Evolutionary conservation across 2,329 filamentous ascomycete species (phyloP), one percentile per base, ranked within the genome.

Genomic region (Penicillium oxalicum): DNA sequence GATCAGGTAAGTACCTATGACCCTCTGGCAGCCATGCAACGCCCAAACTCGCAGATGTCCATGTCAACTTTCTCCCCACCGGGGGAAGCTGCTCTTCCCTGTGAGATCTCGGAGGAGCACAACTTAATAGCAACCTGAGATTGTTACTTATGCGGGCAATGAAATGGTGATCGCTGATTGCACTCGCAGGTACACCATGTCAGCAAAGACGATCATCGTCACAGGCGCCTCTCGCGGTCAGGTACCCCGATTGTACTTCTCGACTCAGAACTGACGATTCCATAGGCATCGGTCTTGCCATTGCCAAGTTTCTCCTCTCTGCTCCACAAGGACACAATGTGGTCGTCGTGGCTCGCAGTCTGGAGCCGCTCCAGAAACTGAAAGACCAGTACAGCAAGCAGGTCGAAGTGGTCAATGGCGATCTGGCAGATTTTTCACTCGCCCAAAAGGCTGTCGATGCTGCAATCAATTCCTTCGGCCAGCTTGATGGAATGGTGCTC

Each of bases 401-500:
- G 48, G 79, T 84, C 28, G 74, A 77, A 42, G 71, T 80, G 2
- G 65, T 83, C 11, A 70, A 75, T 2, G 81, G 79, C n/a, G 81
- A 86, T 53, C 66, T 82, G 9, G 65, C 74, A 0, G 77, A 83
- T 55, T 63, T 75, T 26, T 70, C 66, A 0, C 63, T 86, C 27
- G 79, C 81, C 4, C 68, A 77, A 1, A 79, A 79, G 62, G 79
- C 86, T 4, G 80, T 88, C 4, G 74, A 84, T 3, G 70, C 83
- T 1, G 86, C 90, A 0, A 62, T 86, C 9, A 71, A 78, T 27
- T 72, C 79, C 0, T 97, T 88, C 66, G 85, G 84, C 8, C 76
- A 74, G 42, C 70, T 98, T 4, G 90, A 98, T 64, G 86, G 84
- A 1, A 66, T 98, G 39, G 81, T 98, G 9, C 73, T 97, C 53